Evolutionary conservation across 371 early-diverging fungal genomes (phyloP).

Genomic region (Nematocida ironsii): DNA sequence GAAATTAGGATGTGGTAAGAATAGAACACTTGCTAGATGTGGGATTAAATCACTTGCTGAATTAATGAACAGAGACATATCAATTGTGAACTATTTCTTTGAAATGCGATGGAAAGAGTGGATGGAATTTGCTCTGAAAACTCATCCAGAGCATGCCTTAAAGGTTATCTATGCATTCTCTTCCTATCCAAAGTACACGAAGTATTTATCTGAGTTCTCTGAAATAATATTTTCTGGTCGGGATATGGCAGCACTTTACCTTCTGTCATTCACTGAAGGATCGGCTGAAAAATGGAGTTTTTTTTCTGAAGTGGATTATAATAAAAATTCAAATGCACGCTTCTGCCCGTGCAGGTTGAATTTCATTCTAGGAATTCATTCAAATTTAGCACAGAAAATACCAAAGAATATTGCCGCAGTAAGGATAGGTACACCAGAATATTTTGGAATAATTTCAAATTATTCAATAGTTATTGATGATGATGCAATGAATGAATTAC

Average conservation of each 20-base stretch:
- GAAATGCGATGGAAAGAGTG: constrained; percentile 41
- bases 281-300: neutral
- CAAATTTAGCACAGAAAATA: constrained; percentile 4
- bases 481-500: constrained; percentile 14
- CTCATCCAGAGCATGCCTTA: constrained; percentile 39
- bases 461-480: constrained; percentile 2
- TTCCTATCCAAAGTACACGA: neutral
- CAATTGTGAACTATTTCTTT: constrained; percentile 41
- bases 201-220: neutral
- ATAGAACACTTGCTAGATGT: constrained; percentile 14
- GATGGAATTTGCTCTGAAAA: constrained; percentile 13
- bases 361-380: constrained; percentile 11
- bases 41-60: constrained; percentile 9
- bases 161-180: constrained; percentile 20
- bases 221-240: neutral
- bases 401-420: neutral
- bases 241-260: constrained; percentile 30
- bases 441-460: constrained; percentile 7
- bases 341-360: constrained; percentile 27
- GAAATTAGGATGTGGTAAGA: neutral
- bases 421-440: neutral
- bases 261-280: constrained; percentile 3
- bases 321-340: neutral
- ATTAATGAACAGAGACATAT: constrained; percentile 1
- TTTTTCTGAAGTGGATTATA: neutral